Base-by-base conservation (phyloP, 306 rosid species). In the Citrullus colocynthis region DNA sequence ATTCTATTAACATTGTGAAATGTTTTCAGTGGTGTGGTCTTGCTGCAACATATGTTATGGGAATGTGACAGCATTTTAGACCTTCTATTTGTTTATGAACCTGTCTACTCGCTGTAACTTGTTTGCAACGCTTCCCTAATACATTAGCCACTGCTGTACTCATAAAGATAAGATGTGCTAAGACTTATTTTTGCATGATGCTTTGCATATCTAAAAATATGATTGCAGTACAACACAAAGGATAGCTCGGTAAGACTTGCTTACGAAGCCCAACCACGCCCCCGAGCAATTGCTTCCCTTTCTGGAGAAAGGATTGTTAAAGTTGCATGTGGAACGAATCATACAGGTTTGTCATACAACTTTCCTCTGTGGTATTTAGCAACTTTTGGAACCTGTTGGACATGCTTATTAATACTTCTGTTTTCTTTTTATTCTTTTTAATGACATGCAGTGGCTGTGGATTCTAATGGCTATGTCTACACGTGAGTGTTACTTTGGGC, bases 201-300 rank as follows among this genome's bases (percentile, higher is more conserved):
- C 32, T 32, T 55, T 30, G 12, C 49, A 77, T 73, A 12, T 67
- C 61, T 48, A 82, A 85, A 80, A 74, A 54, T 88, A 64, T 86
- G 73, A 60, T 78, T 86, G 90, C 88, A 92, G 99, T 96, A 92
- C 82, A 96, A 96, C 79, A 88, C 96, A 65, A 96, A 92, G 82
- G 98, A 92, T 80, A 87, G 98, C 86, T 96, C 98, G 70, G 98
- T 96, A 76, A 96, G 74, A 84, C 87, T 96, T 85, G 96, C 91
- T 79, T 92, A 96, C 84, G 98, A 92, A 96, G 86, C 98, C 82
- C 99, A 96, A 83, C 98, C 99, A 66, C 96, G 96, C 17, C 98
- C 99, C 20, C 88, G 83, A 77, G 93, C 93, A 67, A 89, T 96
- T 70, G 92, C 93, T 81, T 58, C 93, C 65, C 98, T 96, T 69